A percentile compares a stretch with the other conserved stretches of the same genome.
Conservation (phyloP, 805 yeast genomes). For the Lachancea sp. region DNA sequence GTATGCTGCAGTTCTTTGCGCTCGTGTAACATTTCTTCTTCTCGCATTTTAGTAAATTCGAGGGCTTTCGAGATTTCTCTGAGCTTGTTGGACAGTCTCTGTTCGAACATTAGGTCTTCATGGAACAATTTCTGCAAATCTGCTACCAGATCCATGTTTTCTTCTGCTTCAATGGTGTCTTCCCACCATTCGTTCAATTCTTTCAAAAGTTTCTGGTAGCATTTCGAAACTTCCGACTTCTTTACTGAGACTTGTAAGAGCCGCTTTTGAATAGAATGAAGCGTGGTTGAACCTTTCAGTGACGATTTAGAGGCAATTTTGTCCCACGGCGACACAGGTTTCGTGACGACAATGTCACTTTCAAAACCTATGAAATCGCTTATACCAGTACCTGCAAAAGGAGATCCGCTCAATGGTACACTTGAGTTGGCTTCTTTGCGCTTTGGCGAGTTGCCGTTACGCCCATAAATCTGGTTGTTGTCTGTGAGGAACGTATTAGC, state of each 20-base stretch:
- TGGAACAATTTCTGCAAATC: constrained; percentile 21
- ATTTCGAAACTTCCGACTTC: constrained; percentile 17
- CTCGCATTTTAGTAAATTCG: constrained; percentile 23
- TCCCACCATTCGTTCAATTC: constrained; percentile 21
- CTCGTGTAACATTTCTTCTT: constrained; percentile 19
- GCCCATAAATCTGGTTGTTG: constrained; percentile 10
- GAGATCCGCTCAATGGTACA: constrained; percentile 10
- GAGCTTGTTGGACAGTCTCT: constrained; percentile 16
- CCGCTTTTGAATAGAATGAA: constrained; percentile 17
- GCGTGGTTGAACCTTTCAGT: constrained; percentile 7
- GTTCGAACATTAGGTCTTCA: constrained; percentile 21
- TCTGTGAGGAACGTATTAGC: constrained; percentile 26
- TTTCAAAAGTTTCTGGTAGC: constrained; percentile 16
- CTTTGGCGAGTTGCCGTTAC: constrained; percentile 1
- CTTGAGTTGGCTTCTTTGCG: background rate
- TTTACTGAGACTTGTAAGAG: constrained; percentile 13
- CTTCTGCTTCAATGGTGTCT: constrained; percentile 11
- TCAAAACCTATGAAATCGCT: constrained; percentile 7
- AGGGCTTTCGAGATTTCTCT: constrained; percentile 15
- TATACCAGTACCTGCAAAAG: constrained; percentile 4
- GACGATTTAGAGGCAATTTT: constrained; percentile 6
- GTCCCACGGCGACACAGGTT: constrained; percentile 2
- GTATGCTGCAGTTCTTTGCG: constrained; percentile 17
- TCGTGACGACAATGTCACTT: constrained; percentile 1
- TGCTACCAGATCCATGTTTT: constrained; percentile 11